Percentiles rank a stretch among this genome's conserved stretches.
These are phyloP conservation scores for Isabelozyma heimii DNA, from an alignment of 805 yeast genomes.

Conservation along the genomic window DNA sequence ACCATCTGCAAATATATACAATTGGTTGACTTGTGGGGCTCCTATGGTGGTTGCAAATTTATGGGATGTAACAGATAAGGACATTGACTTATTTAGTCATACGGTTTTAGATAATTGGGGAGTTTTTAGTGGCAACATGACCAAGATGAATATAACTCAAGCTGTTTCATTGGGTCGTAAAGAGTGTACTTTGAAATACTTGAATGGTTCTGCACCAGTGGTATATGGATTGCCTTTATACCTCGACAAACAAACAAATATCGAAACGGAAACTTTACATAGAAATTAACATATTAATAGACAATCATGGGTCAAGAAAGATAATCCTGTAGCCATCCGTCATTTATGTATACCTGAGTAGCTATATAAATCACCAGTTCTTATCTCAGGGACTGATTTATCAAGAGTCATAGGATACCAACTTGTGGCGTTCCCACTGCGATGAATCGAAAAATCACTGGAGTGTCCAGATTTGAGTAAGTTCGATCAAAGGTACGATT, in stretches of 20 bases:
- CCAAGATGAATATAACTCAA: constrained; percentile 36
- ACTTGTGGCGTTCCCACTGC: too few species aligned
- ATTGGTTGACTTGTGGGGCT: constrained; percentile 76
- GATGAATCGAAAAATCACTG: too few species aligned
- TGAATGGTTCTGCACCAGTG: constrained; percentile 93
- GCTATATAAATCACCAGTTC: neutral
- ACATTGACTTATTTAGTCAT: constrained; percentile 75
- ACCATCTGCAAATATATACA: constrained; percentile 72
- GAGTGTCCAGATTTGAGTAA: too few species aligned
- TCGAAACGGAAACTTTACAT: neutral
- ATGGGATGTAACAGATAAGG: constrained; percentile 98
- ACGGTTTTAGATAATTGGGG: constrained; percentile 69
- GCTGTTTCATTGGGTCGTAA: constrained; percentile 66
- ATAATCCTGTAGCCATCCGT: neutral
- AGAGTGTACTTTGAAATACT: constrained; percentile 63
- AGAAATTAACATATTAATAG: neutral
- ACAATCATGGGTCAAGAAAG: neutral
- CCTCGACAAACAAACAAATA: neutral
- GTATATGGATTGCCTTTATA: constrained; percentile 79
- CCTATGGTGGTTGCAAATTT: constrained; percentile 81
- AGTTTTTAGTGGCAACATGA: constrained; percentile 24
- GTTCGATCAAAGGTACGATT: too few species aligned
- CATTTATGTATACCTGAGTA: neutral
- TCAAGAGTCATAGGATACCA: too few species aligned
- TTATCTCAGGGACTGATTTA: too few species aligned